These are phyloP conservation scores for Stagonosporopsis tanaceti DNA, from an alignment of 2,329 filamentous ascomycete species.

Conservation along the genomic window DNA sequence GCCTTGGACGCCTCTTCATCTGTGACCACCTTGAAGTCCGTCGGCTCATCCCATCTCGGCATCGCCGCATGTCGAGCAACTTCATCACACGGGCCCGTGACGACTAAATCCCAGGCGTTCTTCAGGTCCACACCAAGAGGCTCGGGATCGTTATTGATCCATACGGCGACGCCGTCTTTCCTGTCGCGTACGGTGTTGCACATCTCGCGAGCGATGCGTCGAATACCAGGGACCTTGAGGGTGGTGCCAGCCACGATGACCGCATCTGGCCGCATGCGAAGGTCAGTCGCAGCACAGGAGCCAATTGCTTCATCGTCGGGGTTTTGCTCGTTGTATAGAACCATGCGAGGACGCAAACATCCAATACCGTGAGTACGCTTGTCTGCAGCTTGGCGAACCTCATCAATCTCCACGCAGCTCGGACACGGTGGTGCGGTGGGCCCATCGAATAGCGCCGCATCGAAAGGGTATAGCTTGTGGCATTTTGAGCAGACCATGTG, in stretches of 20 bases:
- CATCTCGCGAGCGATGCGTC: conserved; percentile 88
- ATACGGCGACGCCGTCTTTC: conserved; percentile 85
- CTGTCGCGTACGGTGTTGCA: conserved; percentile 85
- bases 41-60: conserved; percentile 64
- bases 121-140: conserved; percentile 85
- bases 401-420: conserved; percentile 76
- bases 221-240: conserved; percentile 91
- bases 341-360: conserved; percentile 87
- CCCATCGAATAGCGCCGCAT: conserved; percentile 81
- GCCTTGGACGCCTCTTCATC: conserved; percentile 44
- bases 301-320: conserved; percentile 97
- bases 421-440: conserved; percentile 82
- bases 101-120: conserved; percentile 90
- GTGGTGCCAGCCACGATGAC: conserved; percentile 95
- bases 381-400: conserved; percentile 78
- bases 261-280: conserved; percentile 86
- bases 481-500: conserved; percentile 99
- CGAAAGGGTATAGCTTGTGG: conserved; percentile 75
- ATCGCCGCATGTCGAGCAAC: conserved; percentile 77
- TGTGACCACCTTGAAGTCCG: conserved; percentile 44
- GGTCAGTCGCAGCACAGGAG: conserved; percentile 83
- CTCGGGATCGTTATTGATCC: conserved; percentile 90
- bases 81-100: conserved; percentile 86
- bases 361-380: conserved; percentile 95
- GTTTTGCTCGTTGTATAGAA: conserved; percentile 96